Evolutionary conservation across 2,329 filamentous ascomycete genomes (phyloP), one percentile per base, ranked within the genome.

Genomic region (Hypoxylon rubiginosum): DNA sequence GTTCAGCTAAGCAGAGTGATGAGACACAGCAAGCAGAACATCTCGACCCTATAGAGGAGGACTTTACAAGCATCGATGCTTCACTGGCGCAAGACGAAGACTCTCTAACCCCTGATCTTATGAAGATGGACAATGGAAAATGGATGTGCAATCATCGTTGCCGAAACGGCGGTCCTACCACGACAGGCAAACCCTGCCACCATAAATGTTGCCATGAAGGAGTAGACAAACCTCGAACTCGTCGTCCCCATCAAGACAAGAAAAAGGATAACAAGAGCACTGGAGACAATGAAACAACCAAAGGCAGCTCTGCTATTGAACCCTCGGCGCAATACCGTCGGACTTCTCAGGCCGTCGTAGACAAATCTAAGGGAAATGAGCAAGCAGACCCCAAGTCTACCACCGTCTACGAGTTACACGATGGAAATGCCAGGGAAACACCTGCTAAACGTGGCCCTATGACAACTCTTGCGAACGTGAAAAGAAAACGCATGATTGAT

Each of bases 131-230:
- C 0, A 94, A 92, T 73, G 92, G 91, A 0, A 92, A 85, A 73
- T 94, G 90, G 88, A 84, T 85, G 36, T 95, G 92, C 78, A 91
- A 91, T 62, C 92, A 95, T 73, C 78, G 78, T 17, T 94, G 92
- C 58, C 73, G 74, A n/a, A 80, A 81, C 52, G 77, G 76, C 1
- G 73, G 74, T 1, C 72, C 72, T 21, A 79, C 79, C 0, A 78
- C 77, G 63, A 75, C 76, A 41, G 81, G 82, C 4, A 80, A 78
- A 34, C 69, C 61, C 34, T 94, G 92, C 77, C 92, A 88, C 70
- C 92, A 95, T 72, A 78, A 85, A 36, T 95, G 92, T 72, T 95
- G 92, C 73, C 85, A 85, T 24, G 88, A 92, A 64, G 92, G 92
- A 0, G 74, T 92, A 17, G 88, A 92, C 36, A 92, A 89, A 67